Base-by-base conservation (phyloP, 2,329 filamentous ascomycete species). In the Ophiostoma sp. region DNA sequence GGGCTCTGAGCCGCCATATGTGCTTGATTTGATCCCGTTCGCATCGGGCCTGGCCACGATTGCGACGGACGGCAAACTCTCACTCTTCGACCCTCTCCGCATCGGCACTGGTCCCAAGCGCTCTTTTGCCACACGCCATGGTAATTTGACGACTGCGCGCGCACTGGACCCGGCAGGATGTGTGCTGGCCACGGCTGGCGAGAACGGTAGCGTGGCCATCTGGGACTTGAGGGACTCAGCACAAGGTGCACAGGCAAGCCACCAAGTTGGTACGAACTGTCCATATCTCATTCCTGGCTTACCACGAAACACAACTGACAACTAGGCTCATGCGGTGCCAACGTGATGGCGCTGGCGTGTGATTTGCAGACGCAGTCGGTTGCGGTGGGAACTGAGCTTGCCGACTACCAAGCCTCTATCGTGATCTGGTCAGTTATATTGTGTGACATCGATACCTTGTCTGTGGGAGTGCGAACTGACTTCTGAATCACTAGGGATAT, bases 331-430 rank as follows among this genome's bases (percentile, higher is more conserved):
- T 68, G 66, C 66, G 41, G 69, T 64, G 65, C 58, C 2, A 72
- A 69, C 52, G 82, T 94, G 16, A 80, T 89, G 12, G 88, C 90
- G 14, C 79, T 94, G 64, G 88, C 89, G 1, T 86, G 87, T 71
- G 84, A 83, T 64, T 77, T 81, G 9, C 74, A 78, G 11, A 83
- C 83, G 14, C 84, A 87, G 72, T 82, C 86, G 3, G 79, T 94
- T 18, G 90, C 88, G 36, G 86, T 87, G 7, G 91, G 91, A 44
- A 92, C 90, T 0, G 91, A 94, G 74, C 81, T 91, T 49, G 84
- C 85, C 55, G 85, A 88, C 72, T 82, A 87, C 76, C 82, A 84
- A 69, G 85, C 87, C 16, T 85, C 84, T 5, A 84, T 90, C 64
- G 74, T 84, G 55, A 78, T 89, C 71, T 90, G 87, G 87, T 87